Conservation (phyloP, 208 protist species). For the Acanthamoeba royreba region DNA sequence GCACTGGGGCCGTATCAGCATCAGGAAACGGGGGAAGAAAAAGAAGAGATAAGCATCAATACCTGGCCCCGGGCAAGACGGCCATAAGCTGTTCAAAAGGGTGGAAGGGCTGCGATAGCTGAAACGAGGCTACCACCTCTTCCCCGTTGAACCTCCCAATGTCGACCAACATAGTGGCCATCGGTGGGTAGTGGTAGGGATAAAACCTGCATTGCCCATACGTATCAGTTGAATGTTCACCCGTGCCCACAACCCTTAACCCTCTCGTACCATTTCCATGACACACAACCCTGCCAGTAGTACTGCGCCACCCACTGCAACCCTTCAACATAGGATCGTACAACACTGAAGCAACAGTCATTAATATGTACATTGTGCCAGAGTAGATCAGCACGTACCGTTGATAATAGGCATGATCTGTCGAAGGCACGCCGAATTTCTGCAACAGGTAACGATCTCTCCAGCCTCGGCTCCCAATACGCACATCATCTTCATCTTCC, state of each 20-base stretch:
- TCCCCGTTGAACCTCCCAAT: background rate
- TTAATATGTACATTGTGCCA: no score
- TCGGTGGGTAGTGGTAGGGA: constrained; percentile 98
- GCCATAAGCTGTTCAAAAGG: constrained; percentile 97
- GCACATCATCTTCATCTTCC: background rate
- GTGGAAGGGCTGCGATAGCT: constrained; percentile 84
- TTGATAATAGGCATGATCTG: background rate
- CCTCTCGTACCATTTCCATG: constrained; percentile 93
- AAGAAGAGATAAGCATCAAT: background rate
- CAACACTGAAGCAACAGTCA: constrained; percentile 72
- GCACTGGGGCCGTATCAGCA: background rate
- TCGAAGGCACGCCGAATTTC: constrained; percentile 75
- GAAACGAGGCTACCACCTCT: background rate
- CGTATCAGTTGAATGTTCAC: background rate
- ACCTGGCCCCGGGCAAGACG: constrained; percentile 88
- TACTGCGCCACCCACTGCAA: constrained; percentile 98
- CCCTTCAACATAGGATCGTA: constrained; percentile 93
- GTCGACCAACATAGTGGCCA: constrained; percentile 83
- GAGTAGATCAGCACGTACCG: background rate
- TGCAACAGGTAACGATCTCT: constrained; percentile 83
- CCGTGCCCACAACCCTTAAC: background rate
- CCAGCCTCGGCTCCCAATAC: constrained; percentile 73
- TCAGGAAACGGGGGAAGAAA: background rate
- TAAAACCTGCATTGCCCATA: constrained; percentile 78
- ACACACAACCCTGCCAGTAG: constrained; percentile 96